These are phyloP conservation scores for Clohesyomyces aquaticus DNA, from an alignment of 495 filamentous ascomycete genomes.

Conservation along the genomic window DNA sequence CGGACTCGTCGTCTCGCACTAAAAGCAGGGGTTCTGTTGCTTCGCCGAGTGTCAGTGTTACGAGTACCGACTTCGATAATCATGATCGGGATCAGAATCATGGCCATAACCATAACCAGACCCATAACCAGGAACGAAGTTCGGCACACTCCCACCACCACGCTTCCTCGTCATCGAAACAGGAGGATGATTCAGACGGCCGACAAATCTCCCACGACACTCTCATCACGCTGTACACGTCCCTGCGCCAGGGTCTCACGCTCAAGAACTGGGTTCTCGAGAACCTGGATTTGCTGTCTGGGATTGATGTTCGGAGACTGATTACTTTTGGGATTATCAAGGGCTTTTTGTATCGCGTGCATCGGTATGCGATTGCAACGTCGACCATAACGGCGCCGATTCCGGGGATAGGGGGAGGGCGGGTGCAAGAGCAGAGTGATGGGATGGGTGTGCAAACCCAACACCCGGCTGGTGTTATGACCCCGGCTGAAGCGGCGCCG, in stretches of 20 bases:
- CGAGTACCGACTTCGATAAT: no score
- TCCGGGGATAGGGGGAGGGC: no score
- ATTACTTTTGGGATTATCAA: slow-evolving; percentile 97
- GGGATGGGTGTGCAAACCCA: no score
- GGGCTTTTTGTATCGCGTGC: slow-evolving; percentile 89
- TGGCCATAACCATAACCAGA: no score
- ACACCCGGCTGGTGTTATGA: no score
- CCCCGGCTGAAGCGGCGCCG: no score
- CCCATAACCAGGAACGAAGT: no score
- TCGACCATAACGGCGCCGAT: not conserved
- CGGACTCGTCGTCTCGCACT: no score
- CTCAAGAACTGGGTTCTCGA: slow-evolving; percentile 80
- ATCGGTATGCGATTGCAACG: slow-evolving; percentile 78
- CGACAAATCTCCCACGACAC: slow-evolving; percentile 53
- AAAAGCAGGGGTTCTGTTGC: no score
- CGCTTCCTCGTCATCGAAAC: slow-evolving; percentile 46
- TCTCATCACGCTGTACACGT: slow-evolving; percentile 75
- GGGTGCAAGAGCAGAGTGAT: no score
- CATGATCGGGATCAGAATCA: no score
- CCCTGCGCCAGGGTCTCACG: slow-evolving; percentile 74
- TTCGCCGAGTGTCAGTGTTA: no score
- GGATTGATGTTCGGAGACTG: slow-evolving; percentile 85
- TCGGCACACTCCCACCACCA: slow-evolving; percentile 12
- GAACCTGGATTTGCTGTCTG: slow-evolving; percentile 66
- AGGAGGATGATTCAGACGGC: slow-evolving; percentile 36